Base-by-base conservation (phyloP, 768 basidiomycete species). In the Kwoniella pini region DNA sequence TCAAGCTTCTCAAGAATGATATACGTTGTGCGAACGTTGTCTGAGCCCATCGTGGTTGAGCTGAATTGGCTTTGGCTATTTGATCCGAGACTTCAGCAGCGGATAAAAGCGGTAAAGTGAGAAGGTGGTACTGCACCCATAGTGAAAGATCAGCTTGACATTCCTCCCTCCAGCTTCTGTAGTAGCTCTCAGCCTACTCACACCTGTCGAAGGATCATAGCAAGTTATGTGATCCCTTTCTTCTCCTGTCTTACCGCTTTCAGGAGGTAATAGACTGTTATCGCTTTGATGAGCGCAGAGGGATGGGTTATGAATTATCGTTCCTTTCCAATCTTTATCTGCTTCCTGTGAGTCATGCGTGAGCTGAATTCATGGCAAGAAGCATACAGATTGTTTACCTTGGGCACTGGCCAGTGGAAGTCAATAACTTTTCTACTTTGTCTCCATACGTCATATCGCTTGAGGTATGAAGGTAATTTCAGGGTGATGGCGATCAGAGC, bases 171-270 rank as follows among this genome's bases (percentile, higher is more conserved):
- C n/a, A n/a, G n/a, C n/a, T n/a, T n/a, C n/a, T n/a, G n/a, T n/a
- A n/a, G n/a, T n/a, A n/a, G n/a, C n/a, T n/a, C n/a, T n/a, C n/a
- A n/a, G 55, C 33, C n/a, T 17, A 72, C 77, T 63, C 45, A 78
- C 77, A 21, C 86, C 87, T 13, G 90, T 94, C 3, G 92, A 86
- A 13, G 95, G 95, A 77, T 97, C 95, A 69, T 85, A 98, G 74
- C 88, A 87, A 1, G 95, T 98, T 61, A 97, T 88, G 72, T 88
- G 91, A 40, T 85, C 82, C 45, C 71, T 61, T 21, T 59, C 38
- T 9, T 52, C 31, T 17, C 63, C 64, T 13, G 56, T 60, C 22
- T 43, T 44, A 1, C 60, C 62, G 12, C 54, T 38, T 24, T 63
- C 68, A 15, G 61, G 63, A 4, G 68, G 68, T 10, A 71, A 43